Base-by-base conservation (phyloP, 345 rosid species). In the Diplotaxis tenuifolia region DNA sequence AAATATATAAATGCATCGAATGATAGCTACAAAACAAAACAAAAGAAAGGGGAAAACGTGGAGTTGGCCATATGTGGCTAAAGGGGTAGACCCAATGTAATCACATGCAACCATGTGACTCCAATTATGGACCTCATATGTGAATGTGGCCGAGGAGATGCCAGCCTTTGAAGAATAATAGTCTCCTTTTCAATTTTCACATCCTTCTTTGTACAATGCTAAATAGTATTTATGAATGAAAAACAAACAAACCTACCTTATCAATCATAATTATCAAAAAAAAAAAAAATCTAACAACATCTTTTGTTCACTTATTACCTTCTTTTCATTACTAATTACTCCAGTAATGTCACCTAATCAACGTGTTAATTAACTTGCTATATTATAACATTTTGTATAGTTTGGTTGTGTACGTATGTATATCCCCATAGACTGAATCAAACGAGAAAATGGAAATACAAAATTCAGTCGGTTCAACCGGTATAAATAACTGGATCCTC, bases 101-200 rank as follows among this genome's bases (percentile, higher is more conserved):
- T 62, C 79, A 75, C 79, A 75, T 75, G 79, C 79, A 75, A 68
- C 69, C 75, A 75, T 75, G 79, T 75, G 79, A 75, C 75, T 75
- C 65, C 59, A 69, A 75, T 75, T 75, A 75, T 75, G 34, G 63
- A 68, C 79, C 79, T 75, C 79, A 75, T 68, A 75, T 68, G 64
- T 75, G 57, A 68, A 52, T 75, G 79, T 68, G 74, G 65, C 57
- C 65, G 54, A 68, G 36, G 70, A 53, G 36, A 11, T 62, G 74
- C 79, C 79, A 75, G 12, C 20, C 52, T 61, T 75, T 59, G 1
- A 20, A 65, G 49, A 29, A 56, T 57, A 27, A 57, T 73, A 47
- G 21, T 47, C 52, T 59, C 9, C 7, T 25, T 9, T 20, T 10
- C 19, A 9, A 36, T 18, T 12, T 18, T 25, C 10, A 11, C 21